These are phyloP conservation scores for Populus nigra DNA, from an alignment of 345 rosid genomes.

Conservation along the genomic window DNA sequence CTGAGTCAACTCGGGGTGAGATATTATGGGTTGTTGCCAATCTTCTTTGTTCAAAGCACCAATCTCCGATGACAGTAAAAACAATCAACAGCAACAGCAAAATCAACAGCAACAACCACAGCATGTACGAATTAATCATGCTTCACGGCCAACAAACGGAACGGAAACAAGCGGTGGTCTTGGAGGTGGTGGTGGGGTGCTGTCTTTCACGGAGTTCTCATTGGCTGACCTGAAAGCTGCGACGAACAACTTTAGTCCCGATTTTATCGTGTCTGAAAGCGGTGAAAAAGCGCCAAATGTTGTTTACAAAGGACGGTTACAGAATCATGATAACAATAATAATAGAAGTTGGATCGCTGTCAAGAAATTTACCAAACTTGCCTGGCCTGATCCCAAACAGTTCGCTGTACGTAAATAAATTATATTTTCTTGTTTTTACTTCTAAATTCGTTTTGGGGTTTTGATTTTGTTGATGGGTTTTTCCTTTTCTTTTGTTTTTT, in stretches of 20 bases:
- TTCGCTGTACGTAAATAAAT: slow-evolving; percentile 47
- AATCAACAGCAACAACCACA: neutral
- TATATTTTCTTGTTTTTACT: neutral
- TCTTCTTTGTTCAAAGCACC: slow-evolving; percentile 11
- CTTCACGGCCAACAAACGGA: slow-evolving; percentile 17
- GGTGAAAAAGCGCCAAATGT: slow-evolving; percentile 78
- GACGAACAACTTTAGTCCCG: slow-evolving; percentile 72
- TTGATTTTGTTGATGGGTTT: neutral
- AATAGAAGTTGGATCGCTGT: slow-evolving; percentile 67
- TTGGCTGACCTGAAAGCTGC: slow-evolving; percentile 72
- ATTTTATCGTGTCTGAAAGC: slow-evolving; percentile 67
- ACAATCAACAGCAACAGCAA: neutral
- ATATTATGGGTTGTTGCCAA: slow-evolving; percentile 32
- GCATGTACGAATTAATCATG: neutral
- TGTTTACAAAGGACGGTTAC: slow-evolving; percentile 72
- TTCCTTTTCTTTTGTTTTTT: neutral
- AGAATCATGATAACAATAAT: slow-evolving; percentile 20
- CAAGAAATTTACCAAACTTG: slow-evolving; percentile 63
- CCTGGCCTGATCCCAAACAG: slow-evolving; percentile 95
- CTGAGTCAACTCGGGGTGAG: slow-evolving; percentile 12
- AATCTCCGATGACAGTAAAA: neutral
- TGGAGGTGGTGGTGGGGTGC: slow-evolving; percentile 21
- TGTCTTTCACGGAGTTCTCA: slow-evolving; percentile 63
- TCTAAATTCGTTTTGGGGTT: slow-evolving; percentile 22
- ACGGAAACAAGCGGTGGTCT: neutral